These are phyloP conservation scores for Pyrenopolyporus hunteri DNA, from an alignment of 495 filamentous ascomycete species.

Conservation along the genomic window DNA sequence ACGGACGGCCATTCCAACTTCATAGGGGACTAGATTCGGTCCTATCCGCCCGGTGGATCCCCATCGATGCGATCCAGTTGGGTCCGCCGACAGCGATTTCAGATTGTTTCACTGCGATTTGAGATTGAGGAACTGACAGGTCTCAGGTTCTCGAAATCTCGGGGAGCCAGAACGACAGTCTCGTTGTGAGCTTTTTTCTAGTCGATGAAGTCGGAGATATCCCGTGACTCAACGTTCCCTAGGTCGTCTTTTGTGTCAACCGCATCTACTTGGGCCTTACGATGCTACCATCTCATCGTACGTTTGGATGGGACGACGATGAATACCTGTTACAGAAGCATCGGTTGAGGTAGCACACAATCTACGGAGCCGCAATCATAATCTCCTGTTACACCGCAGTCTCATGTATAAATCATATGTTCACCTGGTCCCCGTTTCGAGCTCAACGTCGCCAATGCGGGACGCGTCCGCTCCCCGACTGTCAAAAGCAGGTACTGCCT, in stretches of 20 bases:
- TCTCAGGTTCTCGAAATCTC: no score
- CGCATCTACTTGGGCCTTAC: no score
- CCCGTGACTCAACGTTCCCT: no score
- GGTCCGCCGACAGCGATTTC: no score
- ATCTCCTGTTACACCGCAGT: conserved; percentile 14
- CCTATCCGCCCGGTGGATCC: no score
- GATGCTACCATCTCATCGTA: conserved; percentile 1
- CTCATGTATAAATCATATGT: conserved; percentile 2
- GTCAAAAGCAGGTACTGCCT: background rate
- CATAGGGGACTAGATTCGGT: background rate
- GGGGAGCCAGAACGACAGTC: no score
- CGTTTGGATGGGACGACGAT: background rate
- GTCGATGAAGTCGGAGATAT: no score
- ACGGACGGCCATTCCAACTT: conserved; percentile 1
- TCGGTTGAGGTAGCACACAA: conserved; percentile 2
- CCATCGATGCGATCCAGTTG: no score
- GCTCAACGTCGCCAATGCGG: background rate
- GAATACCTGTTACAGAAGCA: background rate
- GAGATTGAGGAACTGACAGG: no score
- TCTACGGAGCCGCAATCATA: conserved; percentile 13
- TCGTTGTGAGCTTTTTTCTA: no score
- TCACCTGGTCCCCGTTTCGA: background rate
- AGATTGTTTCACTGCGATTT: no score
- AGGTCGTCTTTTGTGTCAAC: no score
- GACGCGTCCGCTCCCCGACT: background rate